Evolutionary conservation across 2,329 filamentous ascomycete species (phyloP).

Genomic region (Tothia fuscella): DNA sequence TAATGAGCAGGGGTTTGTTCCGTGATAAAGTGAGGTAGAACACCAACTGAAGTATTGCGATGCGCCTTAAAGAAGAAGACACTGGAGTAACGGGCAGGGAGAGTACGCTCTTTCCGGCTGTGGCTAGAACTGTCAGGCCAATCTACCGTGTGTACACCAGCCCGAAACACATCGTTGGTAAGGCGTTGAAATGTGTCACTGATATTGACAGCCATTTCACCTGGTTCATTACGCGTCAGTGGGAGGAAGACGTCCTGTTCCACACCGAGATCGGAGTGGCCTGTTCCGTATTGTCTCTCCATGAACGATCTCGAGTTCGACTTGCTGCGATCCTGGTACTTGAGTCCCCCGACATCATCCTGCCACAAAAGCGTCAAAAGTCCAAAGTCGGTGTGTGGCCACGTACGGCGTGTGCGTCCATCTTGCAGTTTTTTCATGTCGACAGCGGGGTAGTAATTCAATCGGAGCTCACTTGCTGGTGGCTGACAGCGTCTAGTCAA

Average conservation of each 20-base stretch:
- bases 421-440: conserved; percentile 16
- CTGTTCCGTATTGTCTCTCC: no score
- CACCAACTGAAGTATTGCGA: background rate
- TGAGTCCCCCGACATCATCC: conserved; percentile 25
- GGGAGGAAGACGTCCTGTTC: no score
- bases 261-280: no score
- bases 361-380: conserved; percentile 28
- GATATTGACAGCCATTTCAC: conserved; percentile 29
- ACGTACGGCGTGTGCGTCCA: conserved; percentile 18
- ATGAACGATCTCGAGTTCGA: conserved; percentile 14
- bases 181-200: conserved; percentile 29
- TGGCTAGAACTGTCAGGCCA: background rate
- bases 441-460: conserved; percentile 21
- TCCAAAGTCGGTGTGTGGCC: conserved; percentile 22
- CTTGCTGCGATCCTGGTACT: conserved; percentile 22
- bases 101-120: background rate
- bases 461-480: conserved; percentile 15
- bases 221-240: conserved; percentile 9
- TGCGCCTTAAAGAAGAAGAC: background rate
- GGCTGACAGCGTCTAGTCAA: conserved; percentile 9
- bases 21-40: background rate
- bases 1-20: background rate
- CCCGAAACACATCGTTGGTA: conserved; percentile 26
- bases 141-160: conserved; percentile 25
- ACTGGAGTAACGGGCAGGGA: background rate